Evolutionary conservation across 225 moss, liverwort and hornwort species (phyloP).

Genomic region (Asterella californica): DNA sequence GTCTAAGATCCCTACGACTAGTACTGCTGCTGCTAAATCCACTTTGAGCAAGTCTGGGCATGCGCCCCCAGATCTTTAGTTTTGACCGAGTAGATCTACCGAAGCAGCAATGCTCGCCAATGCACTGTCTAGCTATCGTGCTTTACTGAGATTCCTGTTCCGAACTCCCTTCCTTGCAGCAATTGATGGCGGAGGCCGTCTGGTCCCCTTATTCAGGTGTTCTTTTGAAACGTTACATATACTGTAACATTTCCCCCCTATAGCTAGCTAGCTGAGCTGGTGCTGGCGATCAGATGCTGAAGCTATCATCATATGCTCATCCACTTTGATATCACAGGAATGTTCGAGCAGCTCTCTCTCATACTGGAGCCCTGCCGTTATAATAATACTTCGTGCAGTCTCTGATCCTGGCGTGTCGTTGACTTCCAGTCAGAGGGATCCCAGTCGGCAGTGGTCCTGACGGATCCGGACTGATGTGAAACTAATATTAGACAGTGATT

Average conservation of each 20-base stretch:
- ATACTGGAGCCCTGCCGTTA: background rate
- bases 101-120: background rate
- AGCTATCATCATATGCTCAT: background rate
- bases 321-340: background rate
- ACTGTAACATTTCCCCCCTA: background rate
- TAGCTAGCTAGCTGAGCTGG: too few species aligned
- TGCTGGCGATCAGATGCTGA: constrained; percentile 4
- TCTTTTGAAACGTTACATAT: background rate
- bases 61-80: background rate
- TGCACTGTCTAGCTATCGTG: background rate
- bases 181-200: background rate
- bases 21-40: background rate
- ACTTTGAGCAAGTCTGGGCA: background rate
- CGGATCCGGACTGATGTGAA: background rate
- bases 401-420: background rate
- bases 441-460: background rate
- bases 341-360: background rate
- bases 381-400: background rate
- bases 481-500: background rate
- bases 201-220: too few species aligned
- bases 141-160: background rate
- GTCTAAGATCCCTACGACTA: background rate
- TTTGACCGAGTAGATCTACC: background rate
- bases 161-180: too few species aligned
- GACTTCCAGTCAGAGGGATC: background rate